Evolutionary conservation across 225 moss, liverwort and hornwort genomes (phyloP).

Genomic region (Asterella californica): DNA sequence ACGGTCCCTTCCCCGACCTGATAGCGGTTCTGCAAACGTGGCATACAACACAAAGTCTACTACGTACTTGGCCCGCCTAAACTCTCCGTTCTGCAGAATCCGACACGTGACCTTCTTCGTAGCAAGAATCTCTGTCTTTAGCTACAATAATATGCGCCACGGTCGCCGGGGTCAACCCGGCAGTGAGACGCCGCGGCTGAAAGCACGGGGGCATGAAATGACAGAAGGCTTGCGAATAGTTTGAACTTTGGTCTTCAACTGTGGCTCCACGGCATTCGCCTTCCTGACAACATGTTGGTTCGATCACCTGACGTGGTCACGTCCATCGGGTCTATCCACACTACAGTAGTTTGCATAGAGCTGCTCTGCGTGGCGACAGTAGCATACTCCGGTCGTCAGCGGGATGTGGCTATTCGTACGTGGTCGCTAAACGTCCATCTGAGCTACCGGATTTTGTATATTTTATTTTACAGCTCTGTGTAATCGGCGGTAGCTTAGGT

Average conservation of each 20-base stretch:
- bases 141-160: not conserved
- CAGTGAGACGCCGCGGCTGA: not conserved
- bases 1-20: too few relatives aligned
- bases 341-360: not conserved
- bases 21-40: too few relatives aligned
- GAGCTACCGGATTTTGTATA: not conserved
- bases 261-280: not conserved
- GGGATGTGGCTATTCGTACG: not conserved
- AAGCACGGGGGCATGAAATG: not conserved
- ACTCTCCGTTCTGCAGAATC: not conserved
- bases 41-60: too few relatives aligned
- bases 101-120: not conserved
- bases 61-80: too few relatives aligned
- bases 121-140: not conserved
- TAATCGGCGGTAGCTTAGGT: not conserved
- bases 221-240: too few relatives aligned
- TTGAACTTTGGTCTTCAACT: not conserved
- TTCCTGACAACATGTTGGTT: not conserved
- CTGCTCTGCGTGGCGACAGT: too few relatives aligned
- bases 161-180: slow-evolving; percentile 6
- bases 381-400: too few relatives aligned
- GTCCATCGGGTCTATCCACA: not conserved
- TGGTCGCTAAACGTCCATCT: not conserved
- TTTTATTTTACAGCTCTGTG: not conserved
- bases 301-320: not conserved